These are phyloP conservation scores for Psilocybe cyanescens DNA, from an alignment of 768 basidiomycete species.

Conservation along the genomic window DNA sequence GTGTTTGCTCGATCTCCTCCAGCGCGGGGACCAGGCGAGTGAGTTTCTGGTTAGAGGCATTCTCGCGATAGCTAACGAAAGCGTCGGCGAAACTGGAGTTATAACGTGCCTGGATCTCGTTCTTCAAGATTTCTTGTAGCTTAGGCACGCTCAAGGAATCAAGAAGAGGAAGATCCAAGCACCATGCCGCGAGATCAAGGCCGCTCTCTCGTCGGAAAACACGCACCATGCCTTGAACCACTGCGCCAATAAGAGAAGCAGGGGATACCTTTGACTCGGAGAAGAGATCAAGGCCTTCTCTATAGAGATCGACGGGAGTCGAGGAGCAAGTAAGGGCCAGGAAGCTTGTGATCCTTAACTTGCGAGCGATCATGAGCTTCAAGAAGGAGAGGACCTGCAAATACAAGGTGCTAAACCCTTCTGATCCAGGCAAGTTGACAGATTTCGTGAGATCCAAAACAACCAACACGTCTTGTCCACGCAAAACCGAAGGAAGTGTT, in stretches of 20 bases:
- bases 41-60: slow-evolving; percentile 19
- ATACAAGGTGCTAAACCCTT: slow-evolving; percentile 20
- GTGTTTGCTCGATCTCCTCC: slow-evolving; percentile 17
- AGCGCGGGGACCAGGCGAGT: slow-evolving; percentile 29
- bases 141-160: slow-evolving; percentile 9
- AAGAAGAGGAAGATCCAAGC: slow-evolving; percentile 25
- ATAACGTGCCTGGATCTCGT: slow-evolving; percentile 23
- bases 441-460: slow-evolving; percentile 26
- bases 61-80: slow-evolving; percentile 26
- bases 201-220: slow-evolving; percentile 33
- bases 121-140: slow-evolving; percentile 14
- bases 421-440: slow-evolving; percentile 20
- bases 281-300: slow-evolving; percentile 26
- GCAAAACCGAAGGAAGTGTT: slow-evolving; percentile 16
- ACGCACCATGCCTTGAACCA: slow-evolving; percentile 33
- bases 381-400: slow-evolving; percentile 25
- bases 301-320: slow-evolving; percentile 25
- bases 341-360: slow-evolving; percentile 21
- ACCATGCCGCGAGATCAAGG: slow-evolving; percentile 27
- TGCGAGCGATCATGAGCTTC: slow-evolving; percentile 22
- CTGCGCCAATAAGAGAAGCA: slow-evolving; percentile 23
- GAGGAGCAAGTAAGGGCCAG: slow-evolving; percentile 27
- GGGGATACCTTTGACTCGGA: slow-evolving; percentile 20
- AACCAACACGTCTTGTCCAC: slow-evolving; percentile 23
- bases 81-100: slow-evolving; percentile 19